These are phyloP conservation scores for Porphyrellus cyaneotinctus DNA, from an alignment of 768 basidiomycete species.

Conservation along the genomic window DNA sequence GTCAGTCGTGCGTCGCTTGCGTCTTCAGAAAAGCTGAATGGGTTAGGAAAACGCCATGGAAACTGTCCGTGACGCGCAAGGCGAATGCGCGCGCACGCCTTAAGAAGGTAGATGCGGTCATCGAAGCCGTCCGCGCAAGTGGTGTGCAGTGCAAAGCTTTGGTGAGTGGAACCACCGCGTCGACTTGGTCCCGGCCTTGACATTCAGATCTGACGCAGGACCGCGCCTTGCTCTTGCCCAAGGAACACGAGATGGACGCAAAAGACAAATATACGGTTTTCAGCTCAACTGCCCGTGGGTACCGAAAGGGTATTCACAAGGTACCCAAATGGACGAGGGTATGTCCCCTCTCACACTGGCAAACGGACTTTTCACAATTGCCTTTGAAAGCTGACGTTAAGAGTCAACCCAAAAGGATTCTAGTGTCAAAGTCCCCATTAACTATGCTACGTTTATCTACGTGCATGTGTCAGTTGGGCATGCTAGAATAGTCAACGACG, in stretches of 20 bases:
- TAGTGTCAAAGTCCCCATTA: constrained; percentile 55
- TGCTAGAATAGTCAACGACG: background rate
- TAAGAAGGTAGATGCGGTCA: constrained; percentile 90
- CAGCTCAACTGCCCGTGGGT: constrained; percentile 61
- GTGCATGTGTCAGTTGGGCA: background rate
- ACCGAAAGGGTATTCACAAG: constrained; percentile 93
- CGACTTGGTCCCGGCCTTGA: background rate
- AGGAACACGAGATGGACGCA: constrained; percentile 88
- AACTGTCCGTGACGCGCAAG: constrained; percentile 86
- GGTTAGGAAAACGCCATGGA: constrained; percentile 91
- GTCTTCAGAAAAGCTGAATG: background rate
- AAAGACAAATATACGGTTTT: constrained; percentile 96
- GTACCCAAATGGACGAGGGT: constrained; percentile 98
- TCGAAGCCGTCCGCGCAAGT: constrained; percentile 78
- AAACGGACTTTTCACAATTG: constrained; percentile 6
- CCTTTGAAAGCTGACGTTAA: constrained; percentile 62
- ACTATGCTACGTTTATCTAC: constrained; percentile 12
- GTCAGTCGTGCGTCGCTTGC: constrained; percentile 36
- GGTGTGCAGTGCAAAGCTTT: constrained; percentile 75
- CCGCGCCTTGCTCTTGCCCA: constrained; percentile 78
- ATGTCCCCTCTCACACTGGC: constrained; percentile 25
- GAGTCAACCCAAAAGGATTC: constrained; percentile 91
- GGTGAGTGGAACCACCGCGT: constrained; percentile 43
- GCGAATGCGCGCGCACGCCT: constrained; percentile 85
- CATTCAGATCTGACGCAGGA: constrained; percentile 40